These are phyloP conservation scores for Glonium stellatum DNA, from an alignment of 495 filamentous ascomycete genomes.

Conservation along the genomic window DNA sequence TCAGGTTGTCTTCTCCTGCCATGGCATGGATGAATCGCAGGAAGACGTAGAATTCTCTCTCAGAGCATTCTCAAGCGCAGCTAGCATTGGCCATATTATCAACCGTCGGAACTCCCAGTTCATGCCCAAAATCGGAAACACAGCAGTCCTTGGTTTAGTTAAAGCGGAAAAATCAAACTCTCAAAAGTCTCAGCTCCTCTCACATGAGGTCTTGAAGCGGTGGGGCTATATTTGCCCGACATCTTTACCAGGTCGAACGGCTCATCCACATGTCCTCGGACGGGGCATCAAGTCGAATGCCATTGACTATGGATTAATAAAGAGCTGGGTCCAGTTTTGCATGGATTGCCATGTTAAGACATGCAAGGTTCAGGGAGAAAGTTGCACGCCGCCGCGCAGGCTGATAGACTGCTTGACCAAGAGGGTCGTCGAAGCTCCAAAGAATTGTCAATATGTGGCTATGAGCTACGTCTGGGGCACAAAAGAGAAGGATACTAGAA, in stretches of 20 bases:
- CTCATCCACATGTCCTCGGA: not conserved
- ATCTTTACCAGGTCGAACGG: not conserved
- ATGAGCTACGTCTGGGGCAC: constrained; percentile 5
- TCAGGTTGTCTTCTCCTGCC: not conserved
- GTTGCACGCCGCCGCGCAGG: not conserved
- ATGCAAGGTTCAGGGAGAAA: not conserved
- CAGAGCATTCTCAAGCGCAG: not conserved
- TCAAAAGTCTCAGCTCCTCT: not conserved
- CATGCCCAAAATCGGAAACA: not conserved
- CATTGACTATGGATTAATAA: not conserved
- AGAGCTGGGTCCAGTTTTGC: constrained; percentile 1
- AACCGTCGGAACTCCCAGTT: not conserved
- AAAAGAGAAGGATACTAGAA: not conserved
- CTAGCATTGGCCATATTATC: not conserved
- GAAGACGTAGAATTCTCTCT: not conserved
- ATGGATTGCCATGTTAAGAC: not conserved
- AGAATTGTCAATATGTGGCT: constrained; percentile 1
- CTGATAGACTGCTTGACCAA: constrained; percentile 1
- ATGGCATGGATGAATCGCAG: not conserved
- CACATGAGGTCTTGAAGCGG: not conserved
- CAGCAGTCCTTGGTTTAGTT: not conserved
- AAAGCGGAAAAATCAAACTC: not conserved
- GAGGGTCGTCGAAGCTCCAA: constrained; percentile 1
- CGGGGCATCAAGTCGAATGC: not conserved
- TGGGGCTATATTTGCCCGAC: constrained; percentile 1